Evolutionary conservation across 192 early-diverging fungal genomes (phyloP), one percentile per base, ranked within the genome.

Genomic region (Haplosporangium gracile): DNA sequence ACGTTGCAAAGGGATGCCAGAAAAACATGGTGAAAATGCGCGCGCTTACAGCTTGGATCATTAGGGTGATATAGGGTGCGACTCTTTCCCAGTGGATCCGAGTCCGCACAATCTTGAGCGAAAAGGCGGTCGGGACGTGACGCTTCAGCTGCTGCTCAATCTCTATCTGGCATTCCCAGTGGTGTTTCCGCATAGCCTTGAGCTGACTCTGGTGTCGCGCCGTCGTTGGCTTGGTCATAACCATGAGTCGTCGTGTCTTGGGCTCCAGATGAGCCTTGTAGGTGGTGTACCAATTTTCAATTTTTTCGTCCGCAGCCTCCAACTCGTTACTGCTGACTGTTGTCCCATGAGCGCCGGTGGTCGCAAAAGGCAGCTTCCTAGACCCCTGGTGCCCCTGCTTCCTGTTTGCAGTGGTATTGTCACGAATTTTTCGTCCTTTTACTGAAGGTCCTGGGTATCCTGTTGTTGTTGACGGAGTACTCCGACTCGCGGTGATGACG

Each of bases 261-360:
- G 57, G 47, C 6, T 86, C 79, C 7, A 86, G 9, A 5, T 40
- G 71, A 4, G 84, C 84, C 51, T 80, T 77, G 36, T 86, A 78
- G 79, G 75, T 86, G 10, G 77, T 81, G 42, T 86, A 86, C 84
- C 84, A 86, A 34, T 80, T 70, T 45, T 86, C 84, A 32, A 86
- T 73, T 32, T 75, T 80, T 68, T 77, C 75, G n/a, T 68, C 75
- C 32, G 22, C 36, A 7, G 63, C 60, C 26, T 51, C 43, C 5
- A 76, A 71, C 18, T 68, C 60, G 39, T 78, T 83, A 24, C 74
- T 57, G 43, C 53, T 26, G 68, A 70, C 20, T 29, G 70, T 71
- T 55, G 45, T 13, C 43, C 43, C 7, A 45, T 45, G 43, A 13
- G 13, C 10, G 13, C 13, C 51, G 34, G 34, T 9, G 2, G 29